Evolutionary conservation across 2,329 filamentous ascomycete species (phyloP).

Genomic region (Fusarium neocosmosporiellum): DNA sequence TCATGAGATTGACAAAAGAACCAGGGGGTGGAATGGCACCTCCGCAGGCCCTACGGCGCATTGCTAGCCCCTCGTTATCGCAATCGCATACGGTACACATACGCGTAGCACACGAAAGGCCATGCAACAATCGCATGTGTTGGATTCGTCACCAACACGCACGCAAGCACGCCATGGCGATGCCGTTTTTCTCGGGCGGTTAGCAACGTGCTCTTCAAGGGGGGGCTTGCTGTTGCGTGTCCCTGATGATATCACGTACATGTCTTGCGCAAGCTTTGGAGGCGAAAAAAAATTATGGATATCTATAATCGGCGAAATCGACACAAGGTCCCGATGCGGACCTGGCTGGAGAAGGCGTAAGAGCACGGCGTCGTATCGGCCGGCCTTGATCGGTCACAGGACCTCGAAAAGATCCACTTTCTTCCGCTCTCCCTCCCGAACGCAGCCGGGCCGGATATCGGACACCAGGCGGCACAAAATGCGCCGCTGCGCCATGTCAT

Average conservation of each 20-base stretch:
- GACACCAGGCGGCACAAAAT: constrained; percentile 23
- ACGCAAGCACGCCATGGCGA: constrained; percentile 16
- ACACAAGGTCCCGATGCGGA: constrained; percentile 30
- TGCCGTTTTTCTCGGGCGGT: background rate
- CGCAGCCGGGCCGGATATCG: constrained; percentile 33
- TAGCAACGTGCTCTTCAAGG: constrained; percentile 7
- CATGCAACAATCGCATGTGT: constrained; percentile 12
- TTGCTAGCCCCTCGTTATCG: background rate
- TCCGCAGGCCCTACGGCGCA: background rate
- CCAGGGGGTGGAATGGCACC: background rate
- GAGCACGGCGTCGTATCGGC: constrained; percentile 30
- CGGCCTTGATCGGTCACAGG: constrained; percentile 35
- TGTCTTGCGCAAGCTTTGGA: constrained; percentile 22
- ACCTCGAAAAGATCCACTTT: constrained; percentile 24
- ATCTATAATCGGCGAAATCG: constrained; percentile 19
- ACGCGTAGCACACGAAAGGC: constrained; percentile 17
- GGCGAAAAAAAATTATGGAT: background rate
- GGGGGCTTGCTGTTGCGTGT: constrained; percentile 11
- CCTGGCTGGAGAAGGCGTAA: background rate
- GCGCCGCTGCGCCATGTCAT: constrained; percentile 1
- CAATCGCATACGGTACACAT: constrained; percentile 26
- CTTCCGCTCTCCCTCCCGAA: constrained; percentile 42
- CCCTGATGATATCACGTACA: constrained; percentile 11
- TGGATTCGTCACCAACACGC: constrained; percentile 22
- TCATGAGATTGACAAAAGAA: constrained; percentile 43